Evolutionary conservation across 805 yeast species (phyloP), one percentile per base, ranked within the genome.

Genomic region (Starmera pachycereana): DNA sequence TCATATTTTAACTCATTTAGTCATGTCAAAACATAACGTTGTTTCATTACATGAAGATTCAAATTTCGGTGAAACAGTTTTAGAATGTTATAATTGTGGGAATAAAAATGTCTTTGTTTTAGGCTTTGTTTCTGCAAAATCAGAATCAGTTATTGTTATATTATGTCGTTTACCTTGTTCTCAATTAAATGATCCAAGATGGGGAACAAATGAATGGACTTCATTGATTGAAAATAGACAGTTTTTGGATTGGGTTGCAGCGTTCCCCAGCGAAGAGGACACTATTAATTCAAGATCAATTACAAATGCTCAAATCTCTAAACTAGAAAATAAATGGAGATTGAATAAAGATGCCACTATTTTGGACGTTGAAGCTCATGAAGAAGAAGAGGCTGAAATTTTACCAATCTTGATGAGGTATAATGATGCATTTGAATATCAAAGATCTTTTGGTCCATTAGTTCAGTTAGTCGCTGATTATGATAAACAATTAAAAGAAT

Each of bases 51-150:
- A 88, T 57, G 78, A 78, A 31, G 82, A 81, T 22, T 79, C 89
- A 2, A 88, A 84, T 44, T 65, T 88, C 22, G 96, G 96, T n/a
- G 95, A 83, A 40, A 81, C 89, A 6, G 71, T 78, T 2, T 63
- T 89, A 42, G 97, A 89, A 58, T 89, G 97, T 63, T 89, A 88
- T 62, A 81, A 79, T 53, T 89, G 97, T 65, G 96, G 96, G 28
- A 75, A 73, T 54, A 76, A 69, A 44, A 89, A 89, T 51, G 82
- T 78, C 3, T 89, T 89, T 50, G 68, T 80, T 22, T 64, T 89
- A 32, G 97, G 97, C 0, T 87, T 81, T 59, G 92, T 89, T 12
- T 72, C 88, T 22, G 96, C 96, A 4, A 85, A 84, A 53, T 74
- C 79, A 43, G 94, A 86, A 48, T 78, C 88, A 5, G 88, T 87